Base-by-base conservation (phyloP, 192 early-diverging fungal genomes). In the Entomortierella lignicola region DNA sequence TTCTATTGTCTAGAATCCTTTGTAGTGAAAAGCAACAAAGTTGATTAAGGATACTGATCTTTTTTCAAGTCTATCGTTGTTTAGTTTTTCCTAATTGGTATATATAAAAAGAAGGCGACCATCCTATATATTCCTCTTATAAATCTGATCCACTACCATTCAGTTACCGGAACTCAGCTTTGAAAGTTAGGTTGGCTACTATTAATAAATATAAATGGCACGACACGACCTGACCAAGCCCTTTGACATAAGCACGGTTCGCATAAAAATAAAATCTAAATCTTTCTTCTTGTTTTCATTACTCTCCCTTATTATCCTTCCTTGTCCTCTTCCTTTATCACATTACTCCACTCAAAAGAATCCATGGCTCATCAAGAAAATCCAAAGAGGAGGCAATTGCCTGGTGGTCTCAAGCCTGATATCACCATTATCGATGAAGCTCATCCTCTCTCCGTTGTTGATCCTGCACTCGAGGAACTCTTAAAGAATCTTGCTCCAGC, bases 351-450 rank as follows among this genome's bases (percentile, higher is more conserved):
- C 31, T 2, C 44, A n/a, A 8, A n/a, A 11, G 17, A 15, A 23
- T 30, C 27, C 23, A 29, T 54, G 25, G 27, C 52, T 30, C 25
- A 21, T 17, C 43, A 17, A 41, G 59, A n/a, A n/a, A n/a, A 13
- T 30, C 43, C 44, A 48, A 17, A 42, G 21, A 12, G 17, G 8
- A 53, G 8, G 8, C 55, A 37, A 6, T 15, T 29, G 17, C 53
- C 43, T 11, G 72, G 72, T 21, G 72, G 65, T n/a, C 55, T 75
- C 60, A 20, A 30, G 15, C 25, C 32, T 1, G 25, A 55, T 2
- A 41, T 37, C 18, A 62, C 21, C 2, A 21, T 62, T 17, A 39
- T 75, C 27, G 59, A 66, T 50, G 58, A 27, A 18, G 34, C 59
- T 3, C 65, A 66, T 13, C 64, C 72, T 41, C 54, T 75, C 15